Evolutionary conservation across 73 alveolate species (phyloP).

Genomic region (Loxodes magnus): DNA sequence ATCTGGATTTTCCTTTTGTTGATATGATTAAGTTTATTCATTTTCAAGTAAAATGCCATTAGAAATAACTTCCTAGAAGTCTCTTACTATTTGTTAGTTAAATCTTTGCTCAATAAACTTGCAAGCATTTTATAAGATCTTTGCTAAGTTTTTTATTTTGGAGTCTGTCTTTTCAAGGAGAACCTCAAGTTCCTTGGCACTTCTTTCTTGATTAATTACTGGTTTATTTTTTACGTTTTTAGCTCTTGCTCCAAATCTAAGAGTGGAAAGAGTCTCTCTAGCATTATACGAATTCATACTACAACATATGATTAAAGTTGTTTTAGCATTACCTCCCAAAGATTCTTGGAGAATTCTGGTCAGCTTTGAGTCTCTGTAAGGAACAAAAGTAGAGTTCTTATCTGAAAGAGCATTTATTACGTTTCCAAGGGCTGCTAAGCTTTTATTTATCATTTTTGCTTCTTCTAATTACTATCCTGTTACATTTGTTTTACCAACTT

Average conservation of each 20-base stretch:
- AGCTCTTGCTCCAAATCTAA: conserved; percentile 87
- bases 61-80: too few species aligned
- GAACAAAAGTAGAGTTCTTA: conserved; percentile 67
- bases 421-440: conserved; percentile 76
- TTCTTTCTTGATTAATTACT: conserved; percentile 46
- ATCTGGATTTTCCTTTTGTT: too few species aligned
- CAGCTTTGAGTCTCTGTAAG: conserved; percentile 84
- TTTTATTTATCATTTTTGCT: conserved; percentile 54
- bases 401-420: conserved; percentile 88
- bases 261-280: conserved; percentile 74
- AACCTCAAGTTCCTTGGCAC: conserved; percentile 52
- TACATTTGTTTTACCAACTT: conserved; percentile 78
- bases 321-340: conserved; percentile 94
- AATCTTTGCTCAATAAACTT: too few species aligned
- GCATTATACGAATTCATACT: conserved; percentile 76
- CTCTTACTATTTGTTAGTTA: too few species aligned
- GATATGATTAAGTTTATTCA: too few species aligned
- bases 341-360: conserved; percentile 86
- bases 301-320: conserved; percentile 89
- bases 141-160: too few species aligned
- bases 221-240: conserved; percentile 84
- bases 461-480: conserved; percentile 69
- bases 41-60: too few species aligned
- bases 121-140: too few species aligned
- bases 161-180: conserved; percentile 26